phyloP scores from a whole-genome alignment of 441 rosid genomes.

The Manihot esculenta region DNA sequence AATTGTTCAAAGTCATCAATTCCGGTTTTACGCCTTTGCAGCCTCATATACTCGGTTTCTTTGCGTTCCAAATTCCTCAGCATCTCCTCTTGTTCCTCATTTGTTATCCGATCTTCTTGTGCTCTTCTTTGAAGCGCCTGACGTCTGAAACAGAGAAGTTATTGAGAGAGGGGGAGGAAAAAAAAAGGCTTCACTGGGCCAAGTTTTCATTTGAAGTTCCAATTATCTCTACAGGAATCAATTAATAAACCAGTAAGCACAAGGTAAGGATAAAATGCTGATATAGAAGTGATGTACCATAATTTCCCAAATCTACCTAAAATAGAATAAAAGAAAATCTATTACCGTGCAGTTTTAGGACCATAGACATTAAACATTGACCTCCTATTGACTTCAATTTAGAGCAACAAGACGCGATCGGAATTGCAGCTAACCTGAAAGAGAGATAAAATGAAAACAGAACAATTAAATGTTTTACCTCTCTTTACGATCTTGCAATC shows the following conservation, averaged over 20 bases:
- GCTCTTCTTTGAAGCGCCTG: slow-evolving; percentile 75
- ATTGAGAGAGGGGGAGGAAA: not conserved
- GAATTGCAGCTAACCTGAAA: not conserved
- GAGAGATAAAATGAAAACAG: not conserved
- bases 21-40: slow-evolving; percentile 91
- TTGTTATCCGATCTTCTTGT: slow-evolving; percentile 79
- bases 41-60: slow-evolving; percentile 90
- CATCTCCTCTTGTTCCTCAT: slow-evolving; percentile 87
- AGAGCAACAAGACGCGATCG: not conserved
- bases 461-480: slow-evolving; percentile 43
- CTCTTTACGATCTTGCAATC: slow-evolving; percentile 87
- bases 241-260: slow-evolving; percentile 7
- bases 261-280: slow-evolving; percentile 14
- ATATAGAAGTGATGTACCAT: not conserved
- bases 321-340: not conserved
- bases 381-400: slow-evolving; percentile 24
- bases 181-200: not conserved
- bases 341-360: not conserved
- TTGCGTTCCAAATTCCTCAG: slow-evolving; percentile 79
- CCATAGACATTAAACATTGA: slow-evolving; percentile 12
- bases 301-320: slow-evolving; percentile 4
- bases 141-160: slow-evolving; percentile 52
- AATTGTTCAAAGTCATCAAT: slow-evolving; percentile 88
- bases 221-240: not conserved
- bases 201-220: not conserved